Evolutionary conservation across 345 rosid genomes (phyloP).

Genomic region (Punica granatum): DNA sequence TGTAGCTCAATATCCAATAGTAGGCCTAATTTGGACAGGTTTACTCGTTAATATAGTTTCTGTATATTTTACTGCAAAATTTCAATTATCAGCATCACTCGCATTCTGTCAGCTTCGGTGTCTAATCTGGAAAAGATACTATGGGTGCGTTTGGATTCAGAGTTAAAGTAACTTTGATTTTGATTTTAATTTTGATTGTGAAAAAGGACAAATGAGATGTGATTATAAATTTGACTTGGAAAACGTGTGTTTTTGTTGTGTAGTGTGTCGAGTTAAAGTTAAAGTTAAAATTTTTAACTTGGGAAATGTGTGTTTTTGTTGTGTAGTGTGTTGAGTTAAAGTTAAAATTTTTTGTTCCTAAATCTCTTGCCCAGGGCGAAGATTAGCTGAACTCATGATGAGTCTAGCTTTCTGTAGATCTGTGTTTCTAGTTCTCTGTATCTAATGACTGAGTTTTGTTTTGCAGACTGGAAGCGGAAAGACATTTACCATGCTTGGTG

Average conservation of each 20-base stretch:
- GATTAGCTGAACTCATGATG: background rate
- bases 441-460: conserved; percentile 9
- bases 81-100: background rate
- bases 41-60: background rate
- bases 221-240: too few species aligned
- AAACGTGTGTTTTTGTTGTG: too few species aligned
- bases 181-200: too few species aligned
- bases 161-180: too few species aligned
- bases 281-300: too few species aligned
- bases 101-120: background rate
- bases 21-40: background rate
- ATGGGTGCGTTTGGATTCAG: too few species aligned
- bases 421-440: background rate
- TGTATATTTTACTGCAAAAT: background rate
- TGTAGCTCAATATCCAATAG: background rate
- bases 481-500: conserved; percentile 93
- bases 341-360: too few species aligned
- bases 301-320: too few species aligned
- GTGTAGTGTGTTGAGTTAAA: too few species aligned
- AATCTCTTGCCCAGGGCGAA: background rate
- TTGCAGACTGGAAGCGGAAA: conserved; percentile 98
- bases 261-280: too few species aligned
- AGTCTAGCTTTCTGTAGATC: too few species aligned
- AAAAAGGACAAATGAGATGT: too few species aligned
- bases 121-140: background rate